These are phyloP conservation scores for Penicillium lividum DNA, from an alignment of 495 filamentous ascomycete genomes.

Conservation along the genomic window DNA sequence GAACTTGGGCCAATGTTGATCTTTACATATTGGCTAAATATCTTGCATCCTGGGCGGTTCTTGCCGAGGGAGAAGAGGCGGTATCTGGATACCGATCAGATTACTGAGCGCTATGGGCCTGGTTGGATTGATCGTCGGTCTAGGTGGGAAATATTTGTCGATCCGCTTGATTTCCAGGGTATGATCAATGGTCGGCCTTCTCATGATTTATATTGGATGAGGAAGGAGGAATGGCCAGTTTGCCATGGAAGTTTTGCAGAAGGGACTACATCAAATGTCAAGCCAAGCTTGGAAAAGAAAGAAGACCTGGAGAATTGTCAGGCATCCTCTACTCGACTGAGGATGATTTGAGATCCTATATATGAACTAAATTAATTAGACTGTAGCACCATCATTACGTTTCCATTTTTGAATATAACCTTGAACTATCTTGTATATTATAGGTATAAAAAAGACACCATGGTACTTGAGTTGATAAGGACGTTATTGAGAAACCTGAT, in stretches of 20 bases:
- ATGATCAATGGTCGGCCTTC: constrained; percentile 27
- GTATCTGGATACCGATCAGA: constrained; percentile 36
- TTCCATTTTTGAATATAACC: too few relatives aligned
- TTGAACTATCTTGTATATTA: too few relatives aligned
- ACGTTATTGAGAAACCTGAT: too few relatives aligned
- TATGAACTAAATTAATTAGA: too few relatives aligned
- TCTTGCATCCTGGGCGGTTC: constrained; percentile 36
- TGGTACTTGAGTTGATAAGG: too few relatives aligned
- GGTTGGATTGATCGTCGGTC: constrained; percentile 39
- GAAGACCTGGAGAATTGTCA: too few relatives aligned
- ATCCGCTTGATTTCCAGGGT: constrained; percentile 37
- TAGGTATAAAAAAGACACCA: too few relatives aligned
- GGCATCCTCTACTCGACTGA: too few relatives aligned
- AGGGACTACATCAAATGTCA: constrained; percentile 30
- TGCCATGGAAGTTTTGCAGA: constrained; percentile 37
- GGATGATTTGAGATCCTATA: too few relatives aligned
- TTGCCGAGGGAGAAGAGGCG: constrained; percentile 32
- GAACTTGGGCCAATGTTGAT: constrained; percentile 42
- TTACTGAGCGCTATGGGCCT: constrained; percentile 40
- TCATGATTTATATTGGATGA: constrained; percentile 37
- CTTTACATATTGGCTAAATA: constrained; percentile 41
- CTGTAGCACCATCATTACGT: too few relatives aligned
- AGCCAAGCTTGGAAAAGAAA: neutral
- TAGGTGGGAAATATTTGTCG: constrained; percentile 33
- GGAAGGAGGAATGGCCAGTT: constrained; percentile 27